Percentiles rank a stretch among this genome's conserved stretches.
Evolutionary conservation across 352 stramenopile genomes (phyloP).

Genomic region (Globisporangium okanoganense): DNA sequence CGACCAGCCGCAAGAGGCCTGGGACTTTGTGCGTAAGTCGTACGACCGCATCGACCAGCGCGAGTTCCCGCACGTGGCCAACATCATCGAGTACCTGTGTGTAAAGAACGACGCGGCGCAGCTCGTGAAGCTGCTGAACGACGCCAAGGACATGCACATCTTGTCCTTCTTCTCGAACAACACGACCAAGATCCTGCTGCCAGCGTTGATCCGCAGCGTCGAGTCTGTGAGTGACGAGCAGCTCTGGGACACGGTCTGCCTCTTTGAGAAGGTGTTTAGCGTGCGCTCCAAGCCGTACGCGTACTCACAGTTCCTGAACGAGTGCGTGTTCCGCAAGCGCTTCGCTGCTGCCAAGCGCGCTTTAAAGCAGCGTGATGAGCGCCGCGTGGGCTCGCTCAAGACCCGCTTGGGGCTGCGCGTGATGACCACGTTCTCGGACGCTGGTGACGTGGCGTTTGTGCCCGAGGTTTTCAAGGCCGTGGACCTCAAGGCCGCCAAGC

Average conservation of each 20-base stretch:
- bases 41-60: conserved; percentile 22
- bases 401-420: conserved; percentile 19
- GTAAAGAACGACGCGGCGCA: conserved; percentile 27
- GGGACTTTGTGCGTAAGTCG: conserved; percentile 32
- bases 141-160: conserved; percentile 27
- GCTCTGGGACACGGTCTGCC: conserved; percentile 26
- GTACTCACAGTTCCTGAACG: conserved; percentile 35
- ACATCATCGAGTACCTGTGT: conserved; percentile 47
- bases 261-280: conserved; percentile 30
- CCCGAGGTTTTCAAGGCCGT: conserved; percentile 28
- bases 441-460: conserved; percentile 29
- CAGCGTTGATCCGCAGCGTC: conserved; percentile 29
- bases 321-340: conserved; percentile 34
- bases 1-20: conserved; percentile 35
- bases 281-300: conserved; percentile 31
- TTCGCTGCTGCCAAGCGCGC: conserved; percentile 22
- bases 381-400: conserved; percentile 22
- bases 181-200: conserved; percentile 34
- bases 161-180: conserved; percentile 28
- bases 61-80: conserved; percentile 27
- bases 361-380: conserved; percentile 26
- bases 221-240: conserved; percentile 32
- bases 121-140: conserved; percentile 31
- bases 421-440: conserved; percentile 22
- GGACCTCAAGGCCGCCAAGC: conserved; percentile 18